phyloP scores from a whole-genome alignment of 148 eudicot species.

The Polygonum aviculare region DNA sequence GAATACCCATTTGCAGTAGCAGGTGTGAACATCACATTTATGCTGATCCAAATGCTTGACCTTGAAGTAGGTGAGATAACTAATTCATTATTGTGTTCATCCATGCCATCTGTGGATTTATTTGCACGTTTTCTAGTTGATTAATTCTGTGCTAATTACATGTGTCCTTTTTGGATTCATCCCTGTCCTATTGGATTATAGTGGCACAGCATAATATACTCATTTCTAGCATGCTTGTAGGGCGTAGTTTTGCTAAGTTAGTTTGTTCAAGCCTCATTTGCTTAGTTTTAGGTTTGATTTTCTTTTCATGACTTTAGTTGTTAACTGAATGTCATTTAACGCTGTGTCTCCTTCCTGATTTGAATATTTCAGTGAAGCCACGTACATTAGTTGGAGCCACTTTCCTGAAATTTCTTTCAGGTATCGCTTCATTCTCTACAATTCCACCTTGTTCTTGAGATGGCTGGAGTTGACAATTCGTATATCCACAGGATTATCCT shows the following conservation, averaged over 20 bases:
- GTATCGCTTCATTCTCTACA: slow-evolving; percentile 23
- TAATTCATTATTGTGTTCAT: not conserved
- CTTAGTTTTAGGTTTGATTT: not conserved
- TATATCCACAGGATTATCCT: not conserved
- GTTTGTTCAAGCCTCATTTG: not conserved
- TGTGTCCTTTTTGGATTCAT: not conserved
- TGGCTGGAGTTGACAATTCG: not conserved
- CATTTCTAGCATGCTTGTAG: not conserved
- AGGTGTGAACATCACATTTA: slow-evolving; percentile 94
- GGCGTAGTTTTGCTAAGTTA: not conserved
- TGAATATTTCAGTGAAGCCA: slow-evolving; percentile 54
- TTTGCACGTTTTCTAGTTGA: not conserved
- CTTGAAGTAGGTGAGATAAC: slow-evolving; percentile 66
- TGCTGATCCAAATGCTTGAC: slow-evolving; percentile 97
- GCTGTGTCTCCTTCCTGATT: not conserved
- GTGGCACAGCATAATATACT: not conserved
- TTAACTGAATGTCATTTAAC: not conserved
- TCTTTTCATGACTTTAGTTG: not conserved
- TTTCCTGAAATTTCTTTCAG: slow-evolving; percentile 75
- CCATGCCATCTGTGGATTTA: not conserved
- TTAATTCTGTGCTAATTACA: not conserved
- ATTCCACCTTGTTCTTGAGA: not conserved
- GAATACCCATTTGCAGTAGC: slow-evolving; percentile 99
- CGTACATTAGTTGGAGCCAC: slow-evolving; percentile 72
- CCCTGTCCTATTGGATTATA: not conserved